Evolutionary conservation across 176 grass and related monocot genomes (phyloP), one percentile per base, ranked within the genome.

Genomic region (Saccharum spontaneum): DNA sequence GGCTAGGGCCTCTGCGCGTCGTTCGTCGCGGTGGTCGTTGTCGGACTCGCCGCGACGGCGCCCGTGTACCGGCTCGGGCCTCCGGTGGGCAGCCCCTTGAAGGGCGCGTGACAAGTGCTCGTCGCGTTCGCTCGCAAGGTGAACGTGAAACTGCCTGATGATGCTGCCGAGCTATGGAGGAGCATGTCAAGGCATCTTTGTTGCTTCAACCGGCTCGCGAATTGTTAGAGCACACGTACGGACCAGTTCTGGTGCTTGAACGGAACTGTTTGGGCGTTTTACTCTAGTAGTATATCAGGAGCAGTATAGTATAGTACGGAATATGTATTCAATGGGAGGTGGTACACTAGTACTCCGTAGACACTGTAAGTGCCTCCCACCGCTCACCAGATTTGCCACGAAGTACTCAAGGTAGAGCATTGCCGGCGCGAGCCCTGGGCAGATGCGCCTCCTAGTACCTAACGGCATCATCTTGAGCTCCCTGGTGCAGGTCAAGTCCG

Each of bases 1-100:
- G 92, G 86, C 41, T 94, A 86, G 92, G 89, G 89, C 10, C 61
- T 89, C 54, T 78, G 89, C 50, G 39, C 80, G 16, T 77, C 85
- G 13, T 75, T 85, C 80, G 54, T 84, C 18, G 71, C 70, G 3
- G 11, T 49, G 38, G 89, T 80, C 80, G 60, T 82, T 22, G 55
- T 82, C 78, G 71, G 15, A 22, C 76, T 90, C 60, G 61, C 50
- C n/a, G 5, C 63, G 10, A 78, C 75, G 20, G 49, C 33, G 33
- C 33, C 33, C 33, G 33, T 34, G 33, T 34, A 63, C 82, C 87
- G 69, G 13, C 5, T 84, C 34, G 10, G 75, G 14, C 82, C 75
- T 8, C 81, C 67, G 12, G 11, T 3, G 31, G 87, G 81, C 13
- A 88, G 67, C 74, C 81, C 87, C 34, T 39, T 34, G 57, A 84